Base-by-base conservation (phyloP, 2,329 filamentous ascomycete genomes). In the Exutisphaerella laricina region DNA sequence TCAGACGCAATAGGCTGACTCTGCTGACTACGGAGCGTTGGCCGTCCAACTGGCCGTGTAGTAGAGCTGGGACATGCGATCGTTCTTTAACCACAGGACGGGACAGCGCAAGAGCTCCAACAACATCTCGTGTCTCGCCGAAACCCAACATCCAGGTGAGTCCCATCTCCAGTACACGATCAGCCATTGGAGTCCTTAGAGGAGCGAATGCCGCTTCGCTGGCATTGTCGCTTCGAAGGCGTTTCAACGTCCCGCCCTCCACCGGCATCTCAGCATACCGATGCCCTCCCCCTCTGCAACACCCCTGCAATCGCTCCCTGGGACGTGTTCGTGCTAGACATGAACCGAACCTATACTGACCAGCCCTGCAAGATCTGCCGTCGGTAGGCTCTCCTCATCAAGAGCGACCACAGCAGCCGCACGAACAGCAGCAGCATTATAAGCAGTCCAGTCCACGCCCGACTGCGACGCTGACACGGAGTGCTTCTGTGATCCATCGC, bases 121-220 rank as follows among this genome's bases (percentile, higher is more conserved):
- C 33, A 43, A 33, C 41, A 25, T 16, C 31, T 43, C 26, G 18
- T 48, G 48, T 39, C 43, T 43, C 26, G 26, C 44, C 22, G 39
- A 46, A 20, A 21, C 20, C 30, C 44, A 46, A 38, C 44, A 46
- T 18, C 39, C 44, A 17, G 44, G 44, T 46, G 28, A 29, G 44
- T 39, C 33, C 20, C 17, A 35, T 4, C 33, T 35, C 16, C n/a
- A n/a, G n/a, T n/a, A n/a, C n/a, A n/a, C n/a, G n/a, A n/a, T n/a
- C n/a, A n/a, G n/a, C n/a, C n/a, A n/a, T n/a, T n/a, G n/a, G n/a
- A n/a, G n/a, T n/a, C n/a, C n/a, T n/a, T n/a, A n/a, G n/a, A n/a
- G n/a, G n/a, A n/a, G n/a, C n/a, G n/a, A n/a, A n/a, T n/a, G n/a
- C n/a, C n/a, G n/a, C n/a, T n/a, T n/a, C n/a, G n/a, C n/a, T n/a